A percentile compares a stretch with the other conserved stretches of the same genome.
phyloP scores from a whole-genome alignment of 768 basidiomycete genomes.

The Boletus rubropictus region DNA sequence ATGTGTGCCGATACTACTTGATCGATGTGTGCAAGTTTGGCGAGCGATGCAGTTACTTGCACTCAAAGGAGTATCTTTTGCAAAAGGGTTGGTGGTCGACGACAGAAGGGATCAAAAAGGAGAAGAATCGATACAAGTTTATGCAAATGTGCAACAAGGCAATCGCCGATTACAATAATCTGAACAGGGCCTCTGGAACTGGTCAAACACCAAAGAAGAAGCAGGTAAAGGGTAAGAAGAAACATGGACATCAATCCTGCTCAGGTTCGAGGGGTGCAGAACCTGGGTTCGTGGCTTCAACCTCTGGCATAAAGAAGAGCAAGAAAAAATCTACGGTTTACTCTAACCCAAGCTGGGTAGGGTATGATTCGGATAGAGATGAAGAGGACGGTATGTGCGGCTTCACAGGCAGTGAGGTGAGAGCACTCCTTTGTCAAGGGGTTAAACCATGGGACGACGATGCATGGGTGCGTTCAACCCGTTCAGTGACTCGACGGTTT shows the following conservation, averaged over 20 bases:
- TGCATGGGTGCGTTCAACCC: slow-evolving; percentile 29
- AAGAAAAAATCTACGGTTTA: neutral
- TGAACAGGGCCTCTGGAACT: too few species aligned
- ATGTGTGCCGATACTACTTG: slow-evolving; percentile 42
- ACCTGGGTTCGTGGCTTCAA: neutral
- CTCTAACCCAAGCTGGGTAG: neutral
- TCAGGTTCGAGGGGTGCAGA: neutral
- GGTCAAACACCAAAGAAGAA: too few species aligned
- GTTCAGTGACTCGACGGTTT: neutral
- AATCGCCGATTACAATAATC: neutral
- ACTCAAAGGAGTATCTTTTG: slow-evolving; percentile 42
- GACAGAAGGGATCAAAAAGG: slow-evolving; percentile 1
- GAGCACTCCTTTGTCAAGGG: slow-evolving; percentile 34
- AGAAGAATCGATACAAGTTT: neutral
- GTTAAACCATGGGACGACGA: slow-evolving; percentile 45
- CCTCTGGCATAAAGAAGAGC: neutral
- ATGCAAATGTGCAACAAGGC: neutral
- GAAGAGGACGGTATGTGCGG: slow-evolving; percentile 7
- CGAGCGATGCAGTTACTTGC: slow-evolving; percentile 42
- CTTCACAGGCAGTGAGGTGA: slow-evolving; percentile 31
- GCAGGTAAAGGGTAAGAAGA: slow-evolving; percentile 1
- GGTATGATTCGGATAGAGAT: neutral
- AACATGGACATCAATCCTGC: neutral
- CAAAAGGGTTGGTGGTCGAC: slow-evolving; percentile 43
- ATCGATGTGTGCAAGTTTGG: slow-evolving; percentile 38